phyloP scores from a whole-genome alignment of 345 rosid species.

The Luvunga scandens region DNA sequence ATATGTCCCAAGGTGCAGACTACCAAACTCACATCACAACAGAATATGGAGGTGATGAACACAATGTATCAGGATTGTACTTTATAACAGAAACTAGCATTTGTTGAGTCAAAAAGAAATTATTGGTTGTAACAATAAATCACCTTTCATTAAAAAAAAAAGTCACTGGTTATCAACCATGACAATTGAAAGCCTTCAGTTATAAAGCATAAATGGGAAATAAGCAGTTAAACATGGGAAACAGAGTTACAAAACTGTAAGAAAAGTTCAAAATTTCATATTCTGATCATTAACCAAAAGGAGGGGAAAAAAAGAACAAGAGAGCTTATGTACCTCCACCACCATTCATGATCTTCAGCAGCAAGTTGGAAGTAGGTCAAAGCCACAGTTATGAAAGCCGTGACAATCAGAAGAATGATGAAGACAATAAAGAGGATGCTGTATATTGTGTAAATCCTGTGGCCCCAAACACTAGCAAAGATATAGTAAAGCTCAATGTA shows the following conservation, averaged over 20 bases:
- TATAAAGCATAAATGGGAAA: not conserved
- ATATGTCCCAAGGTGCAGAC: too few species aligned
- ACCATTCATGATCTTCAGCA: conserved; percentile 57
- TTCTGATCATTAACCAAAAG: not conserved
- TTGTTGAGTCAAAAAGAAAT: too few species aligned
- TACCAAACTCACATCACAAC: too few species aligned
- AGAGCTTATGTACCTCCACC: conserved; percentile 51
- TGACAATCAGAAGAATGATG: conserved; percentile 52
- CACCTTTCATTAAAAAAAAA: too few species aligned
- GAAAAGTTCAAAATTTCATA: not conserved
- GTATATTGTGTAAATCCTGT: conserved; percentile 50
- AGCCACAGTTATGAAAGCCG: conserved; percentile 48
- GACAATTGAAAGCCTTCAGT: not conserved
- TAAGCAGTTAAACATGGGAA: too few species aligned
- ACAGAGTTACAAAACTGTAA: not conserved
- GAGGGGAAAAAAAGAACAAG: not conserved
- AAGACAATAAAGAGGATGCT: conserved; percentile 55
- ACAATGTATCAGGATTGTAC: too few species aligned
- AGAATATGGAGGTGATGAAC: too few species aligned
- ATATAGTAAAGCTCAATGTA: conserved; percentile 56
- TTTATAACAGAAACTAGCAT: too few species aligned
- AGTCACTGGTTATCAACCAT: too few species aligned
- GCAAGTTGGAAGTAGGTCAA: conserved; percentile 58
- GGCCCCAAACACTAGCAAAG: conserved; percentile 63
- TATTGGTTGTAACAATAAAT: too few species aligned